A percentile compares a stretch with the other conserved stretches of the same genome.
These are phyloP conservation scores for Dioscorea zingiberensis DNA, from an alignment of 106 monocot genomes.

Conservation along the genomic window DNA sequence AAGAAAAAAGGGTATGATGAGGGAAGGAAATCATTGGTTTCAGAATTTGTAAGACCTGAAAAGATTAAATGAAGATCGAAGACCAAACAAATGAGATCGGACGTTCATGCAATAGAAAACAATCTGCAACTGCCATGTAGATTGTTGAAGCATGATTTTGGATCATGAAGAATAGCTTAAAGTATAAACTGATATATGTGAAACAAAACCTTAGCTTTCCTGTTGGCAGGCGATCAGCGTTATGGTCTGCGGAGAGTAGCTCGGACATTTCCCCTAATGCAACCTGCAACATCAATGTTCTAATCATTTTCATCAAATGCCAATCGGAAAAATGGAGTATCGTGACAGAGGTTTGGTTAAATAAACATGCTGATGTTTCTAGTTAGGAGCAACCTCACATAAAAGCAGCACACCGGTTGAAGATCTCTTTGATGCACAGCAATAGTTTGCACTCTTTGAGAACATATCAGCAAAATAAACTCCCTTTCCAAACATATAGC, in stretches of 20 bases:
- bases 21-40: neutral
- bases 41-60: too few species aligned
- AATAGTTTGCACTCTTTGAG: slow-evolving; percentile 99
- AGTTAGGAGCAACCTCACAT: slow-evolving; percentile 52
- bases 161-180: neutral
- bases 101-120: too few species aligned
- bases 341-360: too few species aligned
- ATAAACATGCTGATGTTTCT: neutral
- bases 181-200: neutral
- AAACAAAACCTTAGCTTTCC: slow-evolving; percentile 73
- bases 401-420: slow-evolving; percentile 69
- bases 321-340: too few species aligned
- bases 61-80: too few species aligned
- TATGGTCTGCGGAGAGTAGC: slow-evolving; percentile 40
- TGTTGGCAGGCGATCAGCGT: slow-evolving; percentile 59
- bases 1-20: neutral
- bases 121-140: too few species aligned
- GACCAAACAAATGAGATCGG: too few species aligned
- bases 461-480: slow-evolving; percentile 99
- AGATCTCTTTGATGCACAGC: slow-evolving; percentile 43
- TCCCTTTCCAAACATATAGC: slow-evolving; percentile 97
- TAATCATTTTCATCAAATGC: neutral
- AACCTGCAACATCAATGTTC: slow-evolving; percentile 38
- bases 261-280: slow-evolving; percentile 91
- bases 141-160: too few species aligned